A percentile compares a stretch with the other conserved stretches of the same genome.
Evolutionary conservation across 1,284 basidiomycete species (phyloP).

Genomic region (Cutaneotrichosporon curvatum): DNA sequence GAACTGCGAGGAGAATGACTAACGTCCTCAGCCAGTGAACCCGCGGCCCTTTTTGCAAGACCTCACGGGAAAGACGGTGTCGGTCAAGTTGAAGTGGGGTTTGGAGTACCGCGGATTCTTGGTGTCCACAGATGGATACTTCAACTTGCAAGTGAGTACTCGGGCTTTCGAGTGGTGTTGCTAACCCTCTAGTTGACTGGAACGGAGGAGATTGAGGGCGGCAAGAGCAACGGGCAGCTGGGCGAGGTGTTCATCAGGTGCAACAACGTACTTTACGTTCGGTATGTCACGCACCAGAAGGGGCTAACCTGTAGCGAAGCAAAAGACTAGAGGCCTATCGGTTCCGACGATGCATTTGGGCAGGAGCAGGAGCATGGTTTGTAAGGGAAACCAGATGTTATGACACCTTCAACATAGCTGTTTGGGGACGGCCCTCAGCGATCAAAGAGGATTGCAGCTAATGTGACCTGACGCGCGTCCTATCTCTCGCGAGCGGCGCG

Average conservation of each 20-base stretch:
- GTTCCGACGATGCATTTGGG: neutral
- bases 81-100: conserved; percentile 96
- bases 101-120: conserved; percentile 98
- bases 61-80: conserved; percentile 93
- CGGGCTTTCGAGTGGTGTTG: no score
- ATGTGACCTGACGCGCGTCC: no score
- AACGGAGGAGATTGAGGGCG: conserved; percentile 96
- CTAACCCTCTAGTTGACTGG: conserved; percentile 69
- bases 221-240: conserved; percentile 87
- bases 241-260: conserved; percentile 99
- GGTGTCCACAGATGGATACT: conserved; percentile 97
- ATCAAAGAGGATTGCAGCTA: no score
- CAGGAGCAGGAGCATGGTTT: neutral
- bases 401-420: no score
- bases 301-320: conserved; percentile 27
- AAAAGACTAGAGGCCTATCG: conserved; percentile 20
- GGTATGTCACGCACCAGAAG: conserved; percentile 27
- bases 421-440: no score
- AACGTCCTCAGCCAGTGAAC: conserved; percentile 64
- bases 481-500: no score
- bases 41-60: conserved; percentile 98
- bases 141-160: conserved; percentile 92
- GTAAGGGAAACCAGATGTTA: no score
- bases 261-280: conserved; percentile 89
- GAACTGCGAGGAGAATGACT: neutral